Percentiles rank a stretch among this genome's conserved stretches.
Evolutionary conservation across 2,329 filamentous ascomycete genomes (phyloP).

Genomic region (Kalmusia sp.): DNA sequence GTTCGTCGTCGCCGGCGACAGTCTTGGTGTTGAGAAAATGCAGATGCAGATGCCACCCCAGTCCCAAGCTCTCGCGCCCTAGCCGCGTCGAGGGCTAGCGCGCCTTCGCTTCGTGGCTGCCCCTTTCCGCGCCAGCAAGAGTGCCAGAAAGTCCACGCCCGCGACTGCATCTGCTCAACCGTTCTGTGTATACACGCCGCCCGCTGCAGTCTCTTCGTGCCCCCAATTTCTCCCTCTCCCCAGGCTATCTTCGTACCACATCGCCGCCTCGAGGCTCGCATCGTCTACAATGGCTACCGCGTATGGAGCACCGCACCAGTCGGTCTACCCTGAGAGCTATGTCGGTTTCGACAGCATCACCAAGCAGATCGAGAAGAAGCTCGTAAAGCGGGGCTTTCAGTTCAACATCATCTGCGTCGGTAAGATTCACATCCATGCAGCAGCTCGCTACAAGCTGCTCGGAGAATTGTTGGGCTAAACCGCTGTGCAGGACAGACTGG

Average conservation of each 20-base stretch:
- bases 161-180: constrained; percentile 40
- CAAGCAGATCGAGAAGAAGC: constrained; percentile 98
- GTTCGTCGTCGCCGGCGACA: constrained; percentile 8
- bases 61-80: constrained; percentile 34
- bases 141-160: constrained; percentile 47
- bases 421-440: constrained; percentile 60
- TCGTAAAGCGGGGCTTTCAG: constrained; percentile 98
- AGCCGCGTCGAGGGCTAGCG: constrained; percentile 35
- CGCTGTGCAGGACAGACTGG: constrained; percentile 83
- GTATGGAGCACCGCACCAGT: constrained; percentile 61
- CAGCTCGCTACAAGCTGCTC: not conserved
- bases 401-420: constrained; percentile 99
- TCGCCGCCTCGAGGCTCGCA: constrained; percentile 30
- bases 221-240: constrained; percentile 13
- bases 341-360: constrained; percentile 99
- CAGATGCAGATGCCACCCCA: constrained; percentile 33
- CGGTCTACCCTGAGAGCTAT: constrained; percentile 90
- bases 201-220: constrained; percentile 19
- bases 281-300: constrained; percentile 66
- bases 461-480: constrained; percentile 11
- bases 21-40: constrained; percentile 35
- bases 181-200: constrained; percentile 33
- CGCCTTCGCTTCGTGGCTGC: constrained; percentile 47
- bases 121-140: constrained; percentile 49
- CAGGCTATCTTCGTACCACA: constrained; percentile 16